Evolutionary conservation across 371 early-diverging fungal species (phyloP).

Genomic region (Phascolomyces articulosus): DNA sequence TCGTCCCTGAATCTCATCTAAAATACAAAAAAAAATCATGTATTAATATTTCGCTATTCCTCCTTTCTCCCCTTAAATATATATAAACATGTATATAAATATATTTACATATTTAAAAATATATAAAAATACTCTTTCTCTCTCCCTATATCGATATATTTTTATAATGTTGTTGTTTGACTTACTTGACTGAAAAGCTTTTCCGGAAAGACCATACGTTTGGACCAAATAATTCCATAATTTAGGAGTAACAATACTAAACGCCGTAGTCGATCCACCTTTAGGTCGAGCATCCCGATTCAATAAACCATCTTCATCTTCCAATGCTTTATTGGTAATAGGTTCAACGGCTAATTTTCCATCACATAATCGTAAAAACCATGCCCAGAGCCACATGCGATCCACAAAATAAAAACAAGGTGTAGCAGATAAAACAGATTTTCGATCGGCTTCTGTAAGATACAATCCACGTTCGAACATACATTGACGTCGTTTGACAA

Average conservation of each 20-base stretch:
- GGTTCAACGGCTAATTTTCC: conserved; percentile 42
- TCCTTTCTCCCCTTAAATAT: too few species aligned
- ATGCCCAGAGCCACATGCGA: conserved; percentile 44
- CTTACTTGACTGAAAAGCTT: conserved; percentile 37
- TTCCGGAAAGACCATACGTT: conserved; percentile 41
- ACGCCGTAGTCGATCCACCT: conserved; percentile 38
- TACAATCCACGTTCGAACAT: conserved; percentile 40
- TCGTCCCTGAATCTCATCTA: conserved; percentile 34
- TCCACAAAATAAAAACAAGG: conserved; percentile 43
- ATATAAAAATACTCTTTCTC: too few species aligned
- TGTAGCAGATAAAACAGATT: conserved; percentile 16
- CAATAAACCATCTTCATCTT: conserved; percentile 26
- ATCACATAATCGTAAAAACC: conserved; percentile 53
- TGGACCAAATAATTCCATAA: conserved; percentile 47
- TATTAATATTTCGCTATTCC: too few species aligned
- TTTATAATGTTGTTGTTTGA: too few species aligned
- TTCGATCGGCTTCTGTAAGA: conserved; percentile 33
- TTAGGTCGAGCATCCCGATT: conserved; percentile 38
- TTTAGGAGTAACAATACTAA: conserved; percentile 43
- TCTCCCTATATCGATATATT: too few species aligned
- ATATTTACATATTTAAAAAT: too few species aligned
- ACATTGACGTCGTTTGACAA: conserved; percentile 36
- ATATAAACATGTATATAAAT: too few species aligned
- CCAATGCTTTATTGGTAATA: conserved; percentile 35
- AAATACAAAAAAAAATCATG: not conserved